A percentile compares a stretch with the other conserved stretches of the same genome.
Evolutionary conservation across 225 moss, liverwort and hornwort genomes (phyloP).

Genomic region (Sphagnum contortum): DNA sequence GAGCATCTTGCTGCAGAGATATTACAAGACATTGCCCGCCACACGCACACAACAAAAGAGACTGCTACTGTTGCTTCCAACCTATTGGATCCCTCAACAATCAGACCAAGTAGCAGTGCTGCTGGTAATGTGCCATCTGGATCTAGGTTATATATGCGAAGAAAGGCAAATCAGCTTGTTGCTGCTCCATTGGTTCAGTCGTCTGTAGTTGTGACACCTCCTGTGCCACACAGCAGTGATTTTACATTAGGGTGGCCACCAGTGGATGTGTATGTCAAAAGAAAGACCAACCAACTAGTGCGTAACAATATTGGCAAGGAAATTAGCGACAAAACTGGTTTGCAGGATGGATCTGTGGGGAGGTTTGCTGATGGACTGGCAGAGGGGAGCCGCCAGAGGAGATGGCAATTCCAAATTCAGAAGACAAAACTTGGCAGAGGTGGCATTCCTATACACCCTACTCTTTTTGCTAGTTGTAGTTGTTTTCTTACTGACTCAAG

Average conservation of each 20-base stretch:
- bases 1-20: no score
- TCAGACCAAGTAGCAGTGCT: background rate
- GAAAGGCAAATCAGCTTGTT: constrained; percentile 37
- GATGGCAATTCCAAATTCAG: constrained; percentile 11
- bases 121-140: constrained; percentile 16
- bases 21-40: background rate
- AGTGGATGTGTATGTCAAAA: constrained; percentile 42
- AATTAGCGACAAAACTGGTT: constrained; percentile 11
- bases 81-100: constrained; percentile 4
- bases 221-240: constrained; percentile 15
- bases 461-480: background rate
- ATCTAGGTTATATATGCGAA: constrained; percentile 46
- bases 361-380: constrained; percentile 11
- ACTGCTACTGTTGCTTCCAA: constrained; percentile 7
- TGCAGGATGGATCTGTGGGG: constrained; percentile 13
- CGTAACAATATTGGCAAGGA: constrained; percentile 32
- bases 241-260: constrained; percentile 13
- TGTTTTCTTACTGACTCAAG: no score
- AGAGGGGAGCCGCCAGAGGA: constrained; percentile 18
- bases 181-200: constrained; percentile 27
- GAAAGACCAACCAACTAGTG: constrained; percentile 64
- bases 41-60: constrained; percentile 4
- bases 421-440: constrained; percentile 50
- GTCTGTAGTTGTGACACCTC: constrained; percentile 11
- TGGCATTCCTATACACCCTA: constrained; percentile 11